Base-by-base conservation (phyloP, 352 stramenopile genomes). In the Elongisporangium prolatum region DNA sequence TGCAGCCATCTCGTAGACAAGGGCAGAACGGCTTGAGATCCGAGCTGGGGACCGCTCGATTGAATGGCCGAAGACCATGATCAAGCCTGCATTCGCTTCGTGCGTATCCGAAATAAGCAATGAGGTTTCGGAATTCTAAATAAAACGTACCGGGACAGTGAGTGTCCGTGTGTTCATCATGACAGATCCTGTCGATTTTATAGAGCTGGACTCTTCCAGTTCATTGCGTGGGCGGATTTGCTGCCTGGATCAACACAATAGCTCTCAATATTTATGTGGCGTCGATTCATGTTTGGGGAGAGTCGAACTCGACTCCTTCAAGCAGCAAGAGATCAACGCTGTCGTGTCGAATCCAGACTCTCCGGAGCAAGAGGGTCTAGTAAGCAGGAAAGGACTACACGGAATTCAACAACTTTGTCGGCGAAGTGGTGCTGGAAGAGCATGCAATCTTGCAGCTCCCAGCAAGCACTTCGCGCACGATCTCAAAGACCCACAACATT, bases 351-450 rank as follows among this genome's bases (percentile, higher is more conserved):
- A 18, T 61, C 3, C 48, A 22, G 20, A 60, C 50, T 51, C 57
- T 47, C 17, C 57, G 13, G 21, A 68, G 22, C 0, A 61, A 20
- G 14, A 51, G 61, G 8, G 52, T 16, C 21, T 57, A 21, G 47
- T 57, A 37, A 68, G 13, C 18, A 68, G 49, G 51, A 68, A 68
- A 34, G 56, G 61, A 68, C 3, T 21, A 57, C 44, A 37, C 38
- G 60, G 25, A 64, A 51, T 11, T 60, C n/a, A 1, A 64, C 3
- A 0, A 17, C 25, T 13, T 53, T 25, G 28, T 21, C 17, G 6
- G 34, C 51, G 17, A 68, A n/a, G 5, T 8, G 8, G 18, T 25
- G 11, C 44, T 67, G 14, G n/a, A 67, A n/a, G 1, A 72, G n/a
- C 16, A 61, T 44, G 13, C 60, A 53, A 16, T 71, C 63, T 13